These are phyloP conservation scores for Copromyces sp. DNA, from an alignment of 495 filamentous ascomycete species.

Conservation along the genomic window DNA sequence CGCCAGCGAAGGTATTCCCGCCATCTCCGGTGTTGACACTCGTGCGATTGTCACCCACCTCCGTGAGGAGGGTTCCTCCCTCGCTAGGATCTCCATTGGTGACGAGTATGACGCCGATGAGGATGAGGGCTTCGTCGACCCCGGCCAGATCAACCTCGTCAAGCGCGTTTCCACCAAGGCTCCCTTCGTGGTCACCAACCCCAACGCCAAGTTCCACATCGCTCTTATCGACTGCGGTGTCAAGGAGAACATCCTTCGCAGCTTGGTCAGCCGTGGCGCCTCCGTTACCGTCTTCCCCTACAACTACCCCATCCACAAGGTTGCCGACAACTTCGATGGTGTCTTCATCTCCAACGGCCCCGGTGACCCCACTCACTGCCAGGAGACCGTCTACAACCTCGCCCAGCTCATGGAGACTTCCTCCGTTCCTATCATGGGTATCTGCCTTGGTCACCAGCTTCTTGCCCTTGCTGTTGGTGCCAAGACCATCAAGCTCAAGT, in stretches of 20 bases:
- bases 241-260: constrained; percentile 98
- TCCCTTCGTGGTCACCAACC: constrained; percentile 84
- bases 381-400: constrained; percentile 84
- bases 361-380: constrained; percentile 94
- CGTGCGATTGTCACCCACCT: constrained; percentile 91
- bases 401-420: constrained; percentile 79
- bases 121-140: constrained; percentile 92
- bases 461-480: constrained; percentile 75
- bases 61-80: constrained; percentile 89
- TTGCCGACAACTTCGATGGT: constrained; percentile 93
- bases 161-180: constrained; percentile 93
- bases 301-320: constrained; percentile 96
- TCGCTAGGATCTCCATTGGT: constrained; percentile 89
- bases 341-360: constrained; percentile 98
- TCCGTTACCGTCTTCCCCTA: constrained; percentile 89
- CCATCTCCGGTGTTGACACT: constrained; percentile 94
- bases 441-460: constrained; percentile 91
- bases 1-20: constrained; percentile 87
- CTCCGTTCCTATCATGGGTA: constrained; percentile 89
- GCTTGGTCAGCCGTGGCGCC: constrained; percentile 76
- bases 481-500: constrained; percentile 87
- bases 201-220: constrained; percentile 73
- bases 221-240: constrained; percentile 97
- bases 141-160: constrained; percentile 91
- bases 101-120: constrained; percentile 98